These are phyloP conservation scores for Suillus decipiens DNA, from an alignment of 768 basidiomycete species.

Conservation along the genomic window DNA sequence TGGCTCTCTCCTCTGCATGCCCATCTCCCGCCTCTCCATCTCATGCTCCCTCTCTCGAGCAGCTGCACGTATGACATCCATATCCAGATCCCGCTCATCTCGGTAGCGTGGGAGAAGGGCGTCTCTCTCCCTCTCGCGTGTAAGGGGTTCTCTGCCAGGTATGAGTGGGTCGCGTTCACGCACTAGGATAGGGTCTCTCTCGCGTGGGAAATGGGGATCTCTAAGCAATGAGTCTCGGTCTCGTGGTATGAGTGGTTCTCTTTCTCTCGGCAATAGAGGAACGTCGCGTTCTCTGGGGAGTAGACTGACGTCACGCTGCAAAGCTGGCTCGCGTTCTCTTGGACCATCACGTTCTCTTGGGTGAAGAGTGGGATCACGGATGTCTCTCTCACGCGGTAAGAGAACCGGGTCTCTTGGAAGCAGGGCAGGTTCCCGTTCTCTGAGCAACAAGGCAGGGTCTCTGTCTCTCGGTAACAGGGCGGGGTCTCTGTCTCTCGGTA, in stretches of 20 bases:
- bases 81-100: slow-evolving; percentile 5
- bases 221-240: neutral
- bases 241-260: neutral
- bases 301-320: neutral
- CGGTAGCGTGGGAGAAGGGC: neutral
- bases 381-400: slow-evolving; percentile 3
- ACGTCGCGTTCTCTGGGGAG: neutral
- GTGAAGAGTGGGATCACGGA: neutral
- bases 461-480: neutral
- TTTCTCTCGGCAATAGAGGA: neutral
- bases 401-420: neutral
- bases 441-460: neutral
- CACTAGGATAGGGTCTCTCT: neutral
- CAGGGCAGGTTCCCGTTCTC: neutral
- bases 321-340: slow-evolving; percentile 4
- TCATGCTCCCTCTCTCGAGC: slow-evolving; percentile 2
- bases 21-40: neutral
- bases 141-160: neutral
- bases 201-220: slow-evolving; percentile 7
- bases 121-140: slow-evolving; percentile 3
- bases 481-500: neutral
- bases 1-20: slow-evolving; percentile 1
- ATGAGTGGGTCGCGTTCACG: neutral
- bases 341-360: slow-evolving; percentile 4
- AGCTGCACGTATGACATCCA: slow-evolving; percentile 1